A percentile compares a stretch with the other conserved stretches of the same genome.
Conservation (phyloP, 164 flowering plant species). For the Euptelea pleiosperma region DNA sequence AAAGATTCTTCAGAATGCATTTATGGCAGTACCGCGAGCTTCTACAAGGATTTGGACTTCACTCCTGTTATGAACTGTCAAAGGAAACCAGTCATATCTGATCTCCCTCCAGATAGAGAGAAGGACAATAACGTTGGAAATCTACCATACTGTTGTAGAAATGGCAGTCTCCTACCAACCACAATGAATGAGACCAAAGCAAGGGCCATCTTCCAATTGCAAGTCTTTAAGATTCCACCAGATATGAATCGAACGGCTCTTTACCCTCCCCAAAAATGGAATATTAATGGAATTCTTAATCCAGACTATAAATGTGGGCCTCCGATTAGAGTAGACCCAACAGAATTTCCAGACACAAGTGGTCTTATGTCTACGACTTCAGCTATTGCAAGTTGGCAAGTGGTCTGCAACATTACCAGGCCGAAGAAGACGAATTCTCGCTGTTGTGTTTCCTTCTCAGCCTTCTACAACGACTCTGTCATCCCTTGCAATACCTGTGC, state of each 20-base stretch:
- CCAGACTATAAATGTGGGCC: slow-evolving; percentile 70
- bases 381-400: slow-evolving; percentile 71
- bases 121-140: slow-evolving; percentile 57
- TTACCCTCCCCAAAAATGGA: slow-evolving; percentile 68
- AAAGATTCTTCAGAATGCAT: slow-evolving; percentile 54
- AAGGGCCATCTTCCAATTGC: slow-evolving; percentile 53
- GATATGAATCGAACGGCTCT: slow-evolving; percentile 61
- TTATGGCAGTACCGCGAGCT: slow-evolving; percentile 50
- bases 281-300: slow-evolving; percentile 52
- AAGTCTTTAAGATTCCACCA: slow-evolving; percentile 68
- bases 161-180: slow-evolving; percentile 56
- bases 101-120: slow-evolving; percentile 46
- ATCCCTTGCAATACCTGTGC: slow-evolving; percentile 87
- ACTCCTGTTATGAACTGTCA: slow-evolving; percentile 56
- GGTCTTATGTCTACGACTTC: slow-evolving; percentile 33
- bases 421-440: slow-evolving; percentile 38
- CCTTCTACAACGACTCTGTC: too few species aligned
- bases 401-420: slow-evolving; percentile 66
- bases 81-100: slow-evolving; percentile 54
- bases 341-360: slow-evolving; percentile 53
- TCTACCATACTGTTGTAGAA: slow-evolving; percentile 63
- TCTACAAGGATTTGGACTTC: slow-evolving; percentile 58
- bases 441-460: too few species aligned
- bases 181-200: slow-evolving; percentile 53
- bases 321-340: slow-evolving; percentile 50